A percentile compares a stretch with the other conserved stretches of the same genome.
Evolutionary conservation across 768 basidiomycete species (phyloP).

Genomic region (Xanthoconium stramineum): DNA sequence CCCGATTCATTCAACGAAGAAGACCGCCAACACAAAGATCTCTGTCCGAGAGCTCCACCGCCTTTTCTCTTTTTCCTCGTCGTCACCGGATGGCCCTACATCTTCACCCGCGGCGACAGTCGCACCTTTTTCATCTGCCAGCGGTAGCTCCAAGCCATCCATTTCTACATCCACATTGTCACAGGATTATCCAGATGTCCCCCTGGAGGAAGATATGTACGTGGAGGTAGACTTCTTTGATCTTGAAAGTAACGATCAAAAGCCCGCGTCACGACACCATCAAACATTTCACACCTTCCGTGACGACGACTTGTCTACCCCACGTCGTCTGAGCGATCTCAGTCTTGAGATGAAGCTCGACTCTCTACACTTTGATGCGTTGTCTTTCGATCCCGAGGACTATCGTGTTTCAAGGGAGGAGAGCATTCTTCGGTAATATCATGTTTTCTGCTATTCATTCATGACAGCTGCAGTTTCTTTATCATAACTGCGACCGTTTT

Average conservation of each 20-base stretch:
- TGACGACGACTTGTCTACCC: neutral
- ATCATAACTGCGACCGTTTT: neutral
- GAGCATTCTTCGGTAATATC: slow-evolving; percentile 11
- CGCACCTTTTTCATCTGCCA: neutral
- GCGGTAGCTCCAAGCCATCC: slow-evolving; percentile 1
- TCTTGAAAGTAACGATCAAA: slow-evolving; percentile 20
- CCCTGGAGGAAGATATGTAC: slow-evolving; percentile 16
- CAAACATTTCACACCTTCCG: neutral
- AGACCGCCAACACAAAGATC: slow-evolving; percentile 26
- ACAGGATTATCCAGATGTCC: slow-evolving; percentile 15
- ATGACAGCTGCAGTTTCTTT: neutral
- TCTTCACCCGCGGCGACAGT: slow-evolving; percentile 2
- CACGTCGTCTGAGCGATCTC: slow-evolving; percentile 33
- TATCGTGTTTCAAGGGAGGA: slow-evolving; percentile 36
- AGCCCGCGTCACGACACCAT: slow-evolving; percentile 2
- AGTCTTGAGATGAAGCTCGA: slow-evolving; percentile 67
- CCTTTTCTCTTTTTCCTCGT: slow-evolving; percentile 29
- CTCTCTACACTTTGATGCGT: slow-evolving; percentile 68
- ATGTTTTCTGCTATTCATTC: neutral
- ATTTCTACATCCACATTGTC: slow-evolving; percentile 13
- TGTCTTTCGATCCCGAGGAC: slow-evolving; percentile 64
- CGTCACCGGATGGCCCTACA: slow-evolving; percentile 13
- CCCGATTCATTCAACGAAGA: slow-evolving; percentile 34
- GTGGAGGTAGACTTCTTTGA: slow-evolving; percentile 17
- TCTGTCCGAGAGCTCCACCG: slow-evolving; percentile 38